phyloP scores from a whole-genome alignment of 495 filamentous ascomycete genomes.

The Durotheca rogersii region DNA sequence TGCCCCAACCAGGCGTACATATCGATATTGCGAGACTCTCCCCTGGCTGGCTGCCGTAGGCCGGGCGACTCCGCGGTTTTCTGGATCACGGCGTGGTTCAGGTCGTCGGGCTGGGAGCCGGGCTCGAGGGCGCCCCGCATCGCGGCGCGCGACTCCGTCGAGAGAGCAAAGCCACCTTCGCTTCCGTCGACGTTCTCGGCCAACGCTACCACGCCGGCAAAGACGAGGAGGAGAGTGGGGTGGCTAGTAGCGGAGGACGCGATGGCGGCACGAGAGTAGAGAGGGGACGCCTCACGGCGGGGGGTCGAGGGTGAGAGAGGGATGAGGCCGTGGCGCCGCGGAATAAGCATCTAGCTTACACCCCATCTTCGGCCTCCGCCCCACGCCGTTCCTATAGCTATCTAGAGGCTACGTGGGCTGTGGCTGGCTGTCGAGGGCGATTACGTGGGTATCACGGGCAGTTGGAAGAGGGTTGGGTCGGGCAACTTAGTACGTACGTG shows the following conservation, averaged over 20 bases:
- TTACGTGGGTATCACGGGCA: too few species aligned
- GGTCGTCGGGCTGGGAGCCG: conserved; percentile 37
- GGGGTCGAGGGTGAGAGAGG: not conserved
- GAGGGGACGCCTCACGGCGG: too few species aligned
- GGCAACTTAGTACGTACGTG: too few species aligned
- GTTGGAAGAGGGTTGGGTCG: too few species aligned
- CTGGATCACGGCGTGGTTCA: conserved; percentile 39
- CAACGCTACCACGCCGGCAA: conserved; percentile 7
- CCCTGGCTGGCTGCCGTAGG: conserved; percentile 10
- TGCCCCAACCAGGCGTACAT: conserved; percentile 43
- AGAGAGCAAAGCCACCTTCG: conserved; percentile 36
- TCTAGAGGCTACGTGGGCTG: too few species aligned
- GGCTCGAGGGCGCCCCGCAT: conserved; percentile 39
- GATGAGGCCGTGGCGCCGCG: not conserved
- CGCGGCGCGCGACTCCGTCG: conserved; percentile 32
- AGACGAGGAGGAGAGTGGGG: conserved; percentile 3
- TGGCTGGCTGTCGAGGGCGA: too few species aligned
- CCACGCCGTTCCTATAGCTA: too few species aligned
- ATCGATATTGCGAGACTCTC: conserved; percentile 3
- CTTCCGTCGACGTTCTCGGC: conserved; percentile 25
- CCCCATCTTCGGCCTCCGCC: too few species aligned
- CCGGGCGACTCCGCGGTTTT: conserved; percentile 25
- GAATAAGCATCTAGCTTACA: too few species aligned
- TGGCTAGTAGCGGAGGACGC: not conserved
- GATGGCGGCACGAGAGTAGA: not conserved